A percentile compares a stretch with the other conserved stretches of the same genome.
phyloP scores from a whole-genome alignment of 2,329 filamentous ascomycete species.

The Fusarium paranaense region DNA sequence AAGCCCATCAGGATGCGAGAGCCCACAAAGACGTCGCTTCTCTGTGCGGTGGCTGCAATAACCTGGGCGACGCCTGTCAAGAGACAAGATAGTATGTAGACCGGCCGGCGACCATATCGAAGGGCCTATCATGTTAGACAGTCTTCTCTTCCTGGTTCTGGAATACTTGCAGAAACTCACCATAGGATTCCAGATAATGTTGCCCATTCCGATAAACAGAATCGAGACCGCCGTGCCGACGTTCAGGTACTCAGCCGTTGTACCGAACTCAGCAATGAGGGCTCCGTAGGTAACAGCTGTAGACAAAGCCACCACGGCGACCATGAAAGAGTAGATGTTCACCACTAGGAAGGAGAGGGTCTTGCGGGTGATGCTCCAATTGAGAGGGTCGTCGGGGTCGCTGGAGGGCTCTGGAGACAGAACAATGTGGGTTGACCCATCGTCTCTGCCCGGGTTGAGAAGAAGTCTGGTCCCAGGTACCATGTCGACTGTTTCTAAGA shows the following conservation, averaged over 20 bases:
- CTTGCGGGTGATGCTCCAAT: background rate
- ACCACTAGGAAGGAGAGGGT: background rate
- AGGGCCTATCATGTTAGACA: background rate
- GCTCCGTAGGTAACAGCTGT: background rate
- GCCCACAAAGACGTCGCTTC: background rate
- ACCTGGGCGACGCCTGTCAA: background rate
- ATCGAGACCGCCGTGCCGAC: background rate
- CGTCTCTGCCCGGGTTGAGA: background rate
- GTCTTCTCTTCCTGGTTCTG: background rate
- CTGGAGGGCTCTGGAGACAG: background rate
- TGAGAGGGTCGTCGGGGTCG: background rate
- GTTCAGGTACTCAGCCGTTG: background rate
- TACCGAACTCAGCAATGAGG: background rate
- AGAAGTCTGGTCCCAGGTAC: background rate
- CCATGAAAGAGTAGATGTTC: background rate
- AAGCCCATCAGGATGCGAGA: background rate
- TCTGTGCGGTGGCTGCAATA: background rate
- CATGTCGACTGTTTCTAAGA: background rate
- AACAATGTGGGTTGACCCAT: background rate
- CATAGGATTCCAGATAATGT: background rate
- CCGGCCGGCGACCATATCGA: background rate
- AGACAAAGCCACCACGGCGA: background rate
- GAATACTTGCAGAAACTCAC: background rate
- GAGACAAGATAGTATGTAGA: background rate
- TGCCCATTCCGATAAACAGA: background rate